phyloP scores from a whole-genome alignment of 495 filamentous ascomycete genomes.

The Neurospora sp. region DNA sequence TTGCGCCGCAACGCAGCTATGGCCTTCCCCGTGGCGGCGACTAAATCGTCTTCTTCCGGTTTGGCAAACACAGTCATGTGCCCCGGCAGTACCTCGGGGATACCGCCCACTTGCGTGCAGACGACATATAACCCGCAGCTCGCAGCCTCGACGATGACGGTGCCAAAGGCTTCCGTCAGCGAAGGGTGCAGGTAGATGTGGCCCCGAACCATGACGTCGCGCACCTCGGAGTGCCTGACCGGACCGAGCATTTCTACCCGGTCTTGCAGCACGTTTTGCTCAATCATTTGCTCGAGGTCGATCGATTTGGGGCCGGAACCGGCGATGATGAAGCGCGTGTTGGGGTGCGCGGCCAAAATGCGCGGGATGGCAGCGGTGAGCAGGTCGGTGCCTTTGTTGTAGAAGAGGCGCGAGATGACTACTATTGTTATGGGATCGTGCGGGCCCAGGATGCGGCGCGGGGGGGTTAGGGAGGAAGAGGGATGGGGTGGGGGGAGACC shows the following conservation, averaged over 20 bases:
- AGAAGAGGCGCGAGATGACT: conserved; percentile 93
- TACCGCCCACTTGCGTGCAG: conserved; percentile 90
- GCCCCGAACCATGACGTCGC: conserved; percentile 95
- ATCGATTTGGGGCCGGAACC: conserved; percentile 94
- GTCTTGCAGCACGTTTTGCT: conserved; percentile 90
- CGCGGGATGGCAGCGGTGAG: conserved; percentile 89
- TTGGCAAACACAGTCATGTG: conserved; percentile 94
- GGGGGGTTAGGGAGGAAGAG: background rate
- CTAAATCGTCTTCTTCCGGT: conserved; percentile 86
- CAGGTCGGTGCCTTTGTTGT: conserved; percentile 96
- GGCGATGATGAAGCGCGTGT: conserved; percentile 94
- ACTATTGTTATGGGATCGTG: conserved; percentile 89
- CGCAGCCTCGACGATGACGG: conserved; percentile 93
- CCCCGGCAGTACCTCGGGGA: conserved; percentile 85
- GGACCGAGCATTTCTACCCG: conserved; percentile 85
- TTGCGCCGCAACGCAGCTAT: conserved; percentile 72
- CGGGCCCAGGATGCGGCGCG: conserved; percentile 49
- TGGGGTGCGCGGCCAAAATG: conserved; percentile 76
- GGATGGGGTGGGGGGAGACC: conserved; percentile 11
- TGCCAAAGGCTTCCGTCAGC: conserved; percentile 93
- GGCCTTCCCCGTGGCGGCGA: conserved; percentile 69
- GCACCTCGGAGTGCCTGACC: conserved; percentile 88
- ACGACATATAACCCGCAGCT: conserved; percentile 93
- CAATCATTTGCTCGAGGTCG: conserved; percentile 94
- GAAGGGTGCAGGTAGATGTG: conserved; percentile 95